A percentile compares a stretch with the other conserved stretches of the same genome.
phyloP scores from a whole-genome alignment of 495 filamentous ascomycete species.

The Aeminium ludgeri region DNA sequence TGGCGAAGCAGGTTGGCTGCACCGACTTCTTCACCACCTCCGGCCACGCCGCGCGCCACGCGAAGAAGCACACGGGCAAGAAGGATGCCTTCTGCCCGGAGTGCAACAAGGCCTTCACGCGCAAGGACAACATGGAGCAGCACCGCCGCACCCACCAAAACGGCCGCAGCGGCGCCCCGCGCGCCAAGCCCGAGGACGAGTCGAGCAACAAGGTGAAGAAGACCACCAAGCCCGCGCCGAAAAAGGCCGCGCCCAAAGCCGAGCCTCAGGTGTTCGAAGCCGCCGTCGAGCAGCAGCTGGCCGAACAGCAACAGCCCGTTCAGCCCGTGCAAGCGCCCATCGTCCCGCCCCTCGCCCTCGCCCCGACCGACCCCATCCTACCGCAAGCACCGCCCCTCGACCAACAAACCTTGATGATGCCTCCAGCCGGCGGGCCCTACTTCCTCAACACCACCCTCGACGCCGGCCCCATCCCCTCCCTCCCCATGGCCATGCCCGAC shows the following conservation, averaged over 20 bases:
- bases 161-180: conserved; percentile 17
- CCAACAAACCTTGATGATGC: conserved; percentile 14
- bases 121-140: conserved; percentile 98
- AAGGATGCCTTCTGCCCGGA: conserved; percentile 81
- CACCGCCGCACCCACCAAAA: conserved; percentile 69
- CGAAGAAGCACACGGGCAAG: conserved; percentile 91
- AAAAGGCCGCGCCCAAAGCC: conserved; percentile 4
- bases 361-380: no score
- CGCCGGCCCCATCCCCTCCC: conserved; percentile 7
- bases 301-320: conserved; percentile 1
- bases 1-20: conserved; percentile 27
- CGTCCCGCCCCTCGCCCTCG: no score
- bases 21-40: conserved; percentile 67
- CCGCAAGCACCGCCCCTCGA: no score
- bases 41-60: conserved; percentile 87
- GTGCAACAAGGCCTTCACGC: conserved; percentile 86
- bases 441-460: conserved; percentile 10
- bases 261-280: conserved; percentile 7
- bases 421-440: conserved; percentile 8
- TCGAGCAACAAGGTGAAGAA: conserved; percentile 18
- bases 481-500: conserved; percentile 13
- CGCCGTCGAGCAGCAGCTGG: conserved; percentile 13
- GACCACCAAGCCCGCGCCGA: conserved; percentile 9
- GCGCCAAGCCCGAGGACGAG: conserved; percentile 13
- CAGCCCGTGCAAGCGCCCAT: neutral